Conservation (phyloP, 306 rosid species). For the Pterocarpus santalinus region DNA sequence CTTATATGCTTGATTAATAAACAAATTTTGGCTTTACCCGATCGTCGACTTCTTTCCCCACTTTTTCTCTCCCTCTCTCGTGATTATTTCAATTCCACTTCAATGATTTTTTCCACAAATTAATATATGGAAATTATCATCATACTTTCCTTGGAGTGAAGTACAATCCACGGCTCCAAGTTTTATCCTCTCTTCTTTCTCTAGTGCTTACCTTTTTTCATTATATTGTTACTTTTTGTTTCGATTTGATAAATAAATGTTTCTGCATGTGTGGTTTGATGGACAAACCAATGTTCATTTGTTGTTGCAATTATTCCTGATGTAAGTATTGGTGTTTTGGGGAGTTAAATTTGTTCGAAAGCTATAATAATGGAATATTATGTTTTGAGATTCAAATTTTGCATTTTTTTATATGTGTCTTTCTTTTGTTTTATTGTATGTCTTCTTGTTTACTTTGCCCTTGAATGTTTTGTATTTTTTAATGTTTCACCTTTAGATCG, state of each 20-base stretch:
- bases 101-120: constrained; percentile 21
- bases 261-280: not conserved
- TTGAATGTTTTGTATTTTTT: not conserved
- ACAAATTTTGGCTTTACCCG: constrained; percentile 20
- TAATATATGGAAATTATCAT: constrained; percentile 32
- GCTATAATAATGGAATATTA: not conserved
- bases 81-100: constrained; percentile 25
- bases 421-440: not conserved
- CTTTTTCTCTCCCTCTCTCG: not conserved
- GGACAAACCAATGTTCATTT: not conserved
- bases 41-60: not conserved
- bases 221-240: not conserved
- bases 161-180: constrained; percentile 50
- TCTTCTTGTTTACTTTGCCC: not conserved
- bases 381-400: not conserved
- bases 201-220: not conserved
- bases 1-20: too few relatives aligned
- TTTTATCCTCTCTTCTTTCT: not conserved
- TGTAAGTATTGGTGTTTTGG: not conserved
- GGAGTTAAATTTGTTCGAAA: not conserved
- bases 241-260: not conserved
- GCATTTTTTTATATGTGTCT: not conserved
- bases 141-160: constrained; percentile 49
- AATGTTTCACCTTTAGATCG: not conserved
- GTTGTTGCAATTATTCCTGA: not conserved